Conservation (phyloP, 306 rosid genomes). For the Quercus dentata region DNA sequence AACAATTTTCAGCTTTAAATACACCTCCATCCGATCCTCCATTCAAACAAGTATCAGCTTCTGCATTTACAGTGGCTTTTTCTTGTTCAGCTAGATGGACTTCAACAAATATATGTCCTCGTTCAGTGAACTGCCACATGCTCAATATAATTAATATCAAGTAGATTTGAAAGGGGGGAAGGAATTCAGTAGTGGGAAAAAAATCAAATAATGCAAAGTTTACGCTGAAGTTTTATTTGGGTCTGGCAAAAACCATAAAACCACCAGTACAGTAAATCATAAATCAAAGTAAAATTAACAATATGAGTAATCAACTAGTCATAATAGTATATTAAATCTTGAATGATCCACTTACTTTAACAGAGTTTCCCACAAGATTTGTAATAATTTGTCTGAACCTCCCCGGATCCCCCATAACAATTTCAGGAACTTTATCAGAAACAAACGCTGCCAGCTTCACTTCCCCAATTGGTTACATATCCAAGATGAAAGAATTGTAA, state of each 20-base stretch:
- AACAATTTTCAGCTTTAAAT: neutral
- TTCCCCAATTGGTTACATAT: constrained; percentile 31
- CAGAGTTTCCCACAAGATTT: constrained; percentile 96
- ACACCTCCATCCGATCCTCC: too few species aligned
- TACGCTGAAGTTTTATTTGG: neutral
- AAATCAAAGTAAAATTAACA: neutral
- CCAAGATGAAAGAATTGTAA: constrained; percentile 22
- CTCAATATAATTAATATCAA: constrained; percentile 22
- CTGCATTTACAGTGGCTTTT: constrained; percentile 42
- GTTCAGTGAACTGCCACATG: constrained; percentile 86
- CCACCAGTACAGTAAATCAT: constrained; percentile 1
- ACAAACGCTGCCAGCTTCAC: constrained; percentile 93
- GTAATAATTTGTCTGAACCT: constrained; percentile 95
- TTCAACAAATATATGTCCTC: constrained; percentile 89
- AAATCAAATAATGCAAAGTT: neutral
- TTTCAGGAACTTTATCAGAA: constrained; percentile 87
- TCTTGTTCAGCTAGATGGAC: constrained; percentile 69
- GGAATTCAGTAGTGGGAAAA: neutral
- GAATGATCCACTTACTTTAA: constrained; percentile 60
- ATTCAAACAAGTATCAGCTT: neutral
- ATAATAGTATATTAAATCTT: neutral
- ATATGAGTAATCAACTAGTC: neutral
- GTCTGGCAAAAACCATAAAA: neutral
- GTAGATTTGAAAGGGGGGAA: neutral
- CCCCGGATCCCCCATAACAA: constrained; percentile 92